A percentile compares a stretch with the other conserved stretches of the same genome.
Evolutionary conservation across 768 basidiomycete species (phyloP).

Genomic region (Termitomyces sp.): DNA sequence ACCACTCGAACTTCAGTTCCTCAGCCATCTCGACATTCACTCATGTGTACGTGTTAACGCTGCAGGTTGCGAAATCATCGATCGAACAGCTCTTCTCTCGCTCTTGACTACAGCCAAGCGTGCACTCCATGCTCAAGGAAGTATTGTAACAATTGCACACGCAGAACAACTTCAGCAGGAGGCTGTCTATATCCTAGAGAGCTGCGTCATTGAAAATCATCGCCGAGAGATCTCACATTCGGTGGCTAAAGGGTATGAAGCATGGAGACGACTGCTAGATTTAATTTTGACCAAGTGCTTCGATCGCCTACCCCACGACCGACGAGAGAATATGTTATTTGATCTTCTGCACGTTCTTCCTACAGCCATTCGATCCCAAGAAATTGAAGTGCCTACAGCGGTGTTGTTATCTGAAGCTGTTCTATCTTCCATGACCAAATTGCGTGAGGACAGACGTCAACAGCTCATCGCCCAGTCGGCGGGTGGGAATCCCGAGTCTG

Average conservation of each 20-base stretch:
- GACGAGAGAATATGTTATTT: conserved; percentile 83
- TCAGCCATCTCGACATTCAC: conserved; percentile 60
- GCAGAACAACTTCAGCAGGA: conserved; percentile 65
- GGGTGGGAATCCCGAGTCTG: conserved; percentile 54
- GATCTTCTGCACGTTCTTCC: conserved; percentile 85
- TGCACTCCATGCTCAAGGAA: conserved; percentile 61
- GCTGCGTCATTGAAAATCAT: conserved; percentile 85
- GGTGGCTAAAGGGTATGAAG: conserved; percentile 61
- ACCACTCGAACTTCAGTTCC: conserved; percentile 56
- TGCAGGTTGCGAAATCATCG: conserved; percentile 79
- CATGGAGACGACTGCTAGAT: conserved; percentile 85
- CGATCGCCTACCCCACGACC: conserved; percentile 72
- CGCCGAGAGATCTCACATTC: conserved; percentile 75
- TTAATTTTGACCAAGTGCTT: conserved; percentile 85
- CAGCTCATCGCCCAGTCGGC: conserved; percentile 64
- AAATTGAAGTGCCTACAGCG: conserved; percentile 65
- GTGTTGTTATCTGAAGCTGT: conserved; percentile 81
- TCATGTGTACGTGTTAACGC: conserved; percentile 63
- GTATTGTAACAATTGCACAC: conserved; percentile 54
- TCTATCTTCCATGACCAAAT: conserved; percentile 77
- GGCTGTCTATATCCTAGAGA: conserved; percentile 70
- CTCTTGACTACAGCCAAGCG: conserved; percentile 60
- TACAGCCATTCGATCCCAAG: conserved; percentile 54
- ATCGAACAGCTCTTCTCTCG: conserved; percentile 62
- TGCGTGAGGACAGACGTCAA: conserved; percentile 78